Evolutionary conservation across 805 yeast species (phyloP).

Genomic region (Isabelozyma heimii): DNA sequence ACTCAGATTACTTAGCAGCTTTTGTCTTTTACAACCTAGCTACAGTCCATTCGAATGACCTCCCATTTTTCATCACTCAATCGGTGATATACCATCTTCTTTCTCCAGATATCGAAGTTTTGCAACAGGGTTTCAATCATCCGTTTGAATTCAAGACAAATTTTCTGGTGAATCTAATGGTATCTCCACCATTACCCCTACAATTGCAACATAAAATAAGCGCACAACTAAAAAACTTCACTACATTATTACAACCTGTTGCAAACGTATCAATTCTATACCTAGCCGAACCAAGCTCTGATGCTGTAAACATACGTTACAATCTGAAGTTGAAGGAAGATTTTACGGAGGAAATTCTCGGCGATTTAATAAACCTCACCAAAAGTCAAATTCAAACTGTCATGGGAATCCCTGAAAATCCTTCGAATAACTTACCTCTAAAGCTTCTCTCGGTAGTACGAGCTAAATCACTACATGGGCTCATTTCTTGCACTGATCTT

Average conservation of each 20-base stretch:
- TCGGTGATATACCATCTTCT: slow-evolving; percentile 30
- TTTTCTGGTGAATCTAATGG: neutral
- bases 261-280: neutral
- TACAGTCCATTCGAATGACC: slow-evolving; percentile 52
- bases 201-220: neutral
- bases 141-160: neutral
- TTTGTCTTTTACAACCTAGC: slow-evolving; percentile 39
- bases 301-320: neutral
- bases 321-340: neutral
- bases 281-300: neutral
- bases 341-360: neutral
- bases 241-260: neutral
- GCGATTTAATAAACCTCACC: neutral
- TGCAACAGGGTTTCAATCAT: neutral
- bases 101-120: slow-evolving; percentile 18
- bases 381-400: neutral
- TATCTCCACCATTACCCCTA: neutral
- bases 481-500: neutral
- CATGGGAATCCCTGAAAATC: neutral
- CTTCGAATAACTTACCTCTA: neutral
- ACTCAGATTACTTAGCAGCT: slow-evolving; percentile 38
- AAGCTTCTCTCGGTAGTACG: neutral
- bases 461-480: neutral
- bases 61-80: slow-evolving; percentile 63
- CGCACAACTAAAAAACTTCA: neutral